These are phyloP conservation scores for Colletotrichum spaethianum DNA, from an alignment of 2,329 filamentous ascomycete genomes.

Conservation along the genomic window DNA sequence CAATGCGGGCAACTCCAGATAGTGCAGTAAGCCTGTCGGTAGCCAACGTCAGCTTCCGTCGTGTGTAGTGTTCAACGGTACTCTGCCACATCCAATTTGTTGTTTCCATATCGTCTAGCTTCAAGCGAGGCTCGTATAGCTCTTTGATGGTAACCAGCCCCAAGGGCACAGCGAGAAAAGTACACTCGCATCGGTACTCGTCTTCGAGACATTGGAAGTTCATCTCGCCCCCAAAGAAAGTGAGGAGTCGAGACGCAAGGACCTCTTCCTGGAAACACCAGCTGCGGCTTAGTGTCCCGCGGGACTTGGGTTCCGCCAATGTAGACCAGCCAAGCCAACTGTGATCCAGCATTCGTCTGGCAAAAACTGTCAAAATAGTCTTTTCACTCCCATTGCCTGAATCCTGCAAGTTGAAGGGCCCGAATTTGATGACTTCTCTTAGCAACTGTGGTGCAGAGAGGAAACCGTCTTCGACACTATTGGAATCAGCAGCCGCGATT, in stretches of 20 bases:
- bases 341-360: background rate
- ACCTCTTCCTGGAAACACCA: slow-evolving; percentile 25
- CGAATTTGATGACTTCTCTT: background rate
- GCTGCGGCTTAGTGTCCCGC: slow-evolving; percentile 11
- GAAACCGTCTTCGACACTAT: background rate
- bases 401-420: background rate
- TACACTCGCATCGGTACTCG: slow-evolving; percentile 23
- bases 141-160: slow-evolving; percentile 16
- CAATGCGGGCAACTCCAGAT: background rate
- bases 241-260: slow-evolving; percentile 4
- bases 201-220: slow-evolving; percentile 8
- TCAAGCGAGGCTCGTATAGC: slow-evolving; percentile 2
- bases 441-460: background rate
- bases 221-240: slow-evolving; percentile 17
- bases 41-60: background rate
- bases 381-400: too few species aligned
- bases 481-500: background rate
- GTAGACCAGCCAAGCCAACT: slow-evolving; percentile 22
- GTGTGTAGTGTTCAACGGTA: slow-evolving; percentile 10
- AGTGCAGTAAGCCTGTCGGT: slow-evolving; percentile 3
- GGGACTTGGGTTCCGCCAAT: slow-evolving; percentile 3
- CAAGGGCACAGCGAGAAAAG: background rate
- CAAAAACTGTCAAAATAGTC: background rate
- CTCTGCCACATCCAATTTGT: slow-evolving; percentile 24
- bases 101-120: background rate